Percentiles rank a stretch among this genome's conserved stretches.
Evolutionary conservation across 345 rosid genomes (phyloP).

Genomic region (Aquilaria malaccensis): DNA sequence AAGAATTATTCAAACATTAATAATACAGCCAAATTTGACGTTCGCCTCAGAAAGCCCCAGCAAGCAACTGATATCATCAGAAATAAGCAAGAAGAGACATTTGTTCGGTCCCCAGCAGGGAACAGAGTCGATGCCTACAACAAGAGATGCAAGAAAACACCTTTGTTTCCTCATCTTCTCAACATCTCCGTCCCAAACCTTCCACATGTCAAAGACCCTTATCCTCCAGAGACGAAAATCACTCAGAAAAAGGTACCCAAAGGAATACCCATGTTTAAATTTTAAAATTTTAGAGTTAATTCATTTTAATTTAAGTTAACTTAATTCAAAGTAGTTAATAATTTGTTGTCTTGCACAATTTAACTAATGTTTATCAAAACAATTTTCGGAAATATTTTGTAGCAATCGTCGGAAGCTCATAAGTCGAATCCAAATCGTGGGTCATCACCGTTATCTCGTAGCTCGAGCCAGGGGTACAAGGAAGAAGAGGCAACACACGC

Average conservation of each 20-base stretch:
- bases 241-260: constrained; percentile 53
- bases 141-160: constrained; percentile 54
- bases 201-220: constrained; percentile 63
- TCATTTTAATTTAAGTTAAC: too few relatives aligned
- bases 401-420: constrained; percentile 17
- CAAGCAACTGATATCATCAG: constrained; percentile 29
- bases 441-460: constrained; percentile 44
- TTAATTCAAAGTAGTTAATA: too few relatives aligned
- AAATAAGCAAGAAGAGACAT: constrained; percentile 64
- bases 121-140: constrained; percentile 35
- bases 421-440: constrained; percentile 29
- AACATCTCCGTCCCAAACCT: constrained; percentile 40
- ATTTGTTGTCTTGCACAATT: too few relatives aligned
- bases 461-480: constrained; percentile 45
- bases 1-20: constrained; percentile 23
- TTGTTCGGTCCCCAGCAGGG: constrained; percentile 35
- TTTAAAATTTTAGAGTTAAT: too few relatives aligned
- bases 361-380: too few relatives aligned
- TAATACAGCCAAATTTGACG: constrained; percentile 18
- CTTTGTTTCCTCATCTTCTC: constrained; percentile 38
- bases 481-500: constrained; percentile 20
- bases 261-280: neutral
- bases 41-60: constrained; percentile 38
- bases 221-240: constrained; percentile 45
- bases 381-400: neutral